Base-by-base conservation (phyloP, 176 grass and related monocot genomes). In the Carex pumila region DNA sequence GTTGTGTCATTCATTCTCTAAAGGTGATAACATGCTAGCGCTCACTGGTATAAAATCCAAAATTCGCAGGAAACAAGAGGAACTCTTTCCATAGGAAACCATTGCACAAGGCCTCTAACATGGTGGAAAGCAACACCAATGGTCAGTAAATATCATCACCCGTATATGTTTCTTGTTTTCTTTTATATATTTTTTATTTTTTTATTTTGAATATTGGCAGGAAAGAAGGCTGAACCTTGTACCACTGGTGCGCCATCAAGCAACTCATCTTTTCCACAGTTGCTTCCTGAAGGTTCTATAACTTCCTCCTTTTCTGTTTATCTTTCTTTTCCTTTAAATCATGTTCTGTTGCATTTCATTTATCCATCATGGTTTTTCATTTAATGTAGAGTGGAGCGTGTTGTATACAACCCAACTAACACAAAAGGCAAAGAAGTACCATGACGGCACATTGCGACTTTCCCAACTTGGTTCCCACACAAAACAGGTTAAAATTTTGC, bases 341-440 rank as follows among this genome's bases (percentile, higher is more conserved):
- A 49, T 64, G 37, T 67, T 82, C 29, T 53, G 37, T 65, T 50
- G 36, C 3, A 45, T 31, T 8, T 30, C 31, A 45, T 61, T 65
- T 30, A 63, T 64, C 22, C 36, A 13, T 82, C 21, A 63, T 11
- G 55, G n/a, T 21, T 43, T 17, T 84, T 14, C 25, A 55, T 77
- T 71, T 37, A 75, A 67, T 84, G 57, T 88, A 91, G 94, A 94
- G 86, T 97, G 94, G 94, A 88, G 58, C 82, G 84, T 85, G 9
- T 85, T 98, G 58, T 98, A 94, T 70, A 94, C 90, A 45, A 84
- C 84, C 73, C 95, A 98, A 86, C 65, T 92, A 79, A 93, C 84
- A 80, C 89, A 98, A 41, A 94, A 94, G 21, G 85, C 89, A 86
- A 98, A 98, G 81, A 94, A 93, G 65, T 93, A 90, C 77, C 92